phyloP scores from a whole-genome alignment of 768 basidiomycete genomes.

The Vararia minispora region DNA sequence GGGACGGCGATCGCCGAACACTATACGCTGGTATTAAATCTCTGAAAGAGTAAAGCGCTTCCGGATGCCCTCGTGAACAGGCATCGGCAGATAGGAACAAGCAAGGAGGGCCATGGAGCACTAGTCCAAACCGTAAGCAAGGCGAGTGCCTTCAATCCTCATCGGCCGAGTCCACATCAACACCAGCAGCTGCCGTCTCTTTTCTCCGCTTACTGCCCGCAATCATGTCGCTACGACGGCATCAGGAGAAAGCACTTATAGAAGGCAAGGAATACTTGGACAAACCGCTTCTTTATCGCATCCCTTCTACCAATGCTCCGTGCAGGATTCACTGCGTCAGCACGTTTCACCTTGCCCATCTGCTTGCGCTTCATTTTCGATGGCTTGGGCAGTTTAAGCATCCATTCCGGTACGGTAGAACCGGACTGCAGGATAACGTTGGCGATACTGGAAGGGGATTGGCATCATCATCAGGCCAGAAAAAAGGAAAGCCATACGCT shows the following conservation, averaged over 20 bases:
- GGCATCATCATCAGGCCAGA: conserved; percentile 5
- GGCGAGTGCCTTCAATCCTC: too few relatives aligned
- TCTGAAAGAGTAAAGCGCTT: too few relatives aligned
- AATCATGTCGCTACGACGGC: conserved; percentile 12
- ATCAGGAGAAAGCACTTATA: conserved; percentile 8
- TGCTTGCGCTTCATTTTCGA: conserved; percentile 77
- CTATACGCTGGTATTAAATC: too few relatives aligned
- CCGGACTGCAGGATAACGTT: conserved; percentile 94
- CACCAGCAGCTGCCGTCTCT: too few relatives aligned
- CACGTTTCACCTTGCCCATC: conserved; percentile 78
- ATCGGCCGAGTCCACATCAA: neutral
- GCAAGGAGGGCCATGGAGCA: too few relatives aligned
- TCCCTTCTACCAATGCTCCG: conserved; percentile 57
- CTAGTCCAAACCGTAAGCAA: too few relatives aligned
- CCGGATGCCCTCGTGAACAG: too few relatives aligned
- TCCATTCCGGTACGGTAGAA: conserved; percentile 88
- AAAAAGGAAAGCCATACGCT: conserved; percentile 38
- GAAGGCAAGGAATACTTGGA: neutral
- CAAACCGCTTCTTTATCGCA: conserved; percentile 63
- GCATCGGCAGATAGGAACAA: too few relatives aligned
- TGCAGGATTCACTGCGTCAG: conserved; percentile 63
- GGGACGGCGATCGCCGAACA: too few relatives aligned
- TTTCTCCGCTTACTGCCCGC: conserved; percentile 36
- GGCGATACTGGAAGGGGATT: conserved; percentile 52
- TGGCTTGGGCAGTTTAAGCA: conserved; percentile 87